Evolutionary conservation across 208 protist genomes (phyloP), one percentile per base, ranked within the genome.

Genomic region (Angomonas deanei): DNA sequence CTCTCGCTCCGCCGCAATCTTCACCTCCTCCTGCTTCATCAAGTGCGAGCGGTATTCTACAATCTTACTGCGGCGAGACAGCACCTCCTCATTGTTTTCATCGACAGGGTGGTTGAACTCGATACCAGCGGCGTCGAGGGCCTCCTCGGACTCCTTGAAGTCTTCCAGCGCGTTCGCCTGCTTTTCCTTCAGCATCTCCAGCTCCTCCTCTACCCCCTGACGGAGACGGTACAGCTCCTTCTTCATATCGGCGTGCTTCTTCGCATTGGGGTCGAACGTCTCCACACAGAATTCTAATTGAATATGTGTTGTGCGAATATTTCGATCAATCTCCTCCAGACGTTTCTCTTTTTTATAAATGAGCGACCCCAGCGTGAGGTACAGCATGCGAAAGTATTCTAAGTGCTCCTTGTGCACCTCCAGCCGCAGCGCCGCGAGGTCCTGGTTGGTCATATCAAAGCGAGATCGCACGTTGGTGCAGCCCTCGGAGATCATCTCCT

Each of bases 371-470:
- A 91, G 72, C 23, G 84, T 91, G 62, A 86, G 83, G 84, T 91
- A 91, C 63, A 91, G 70, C 58, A 81, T 68, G 58, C 80, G 73
- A 74, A 88, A 91, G 33, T 79, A 81, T 72, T 85, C 80, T 28
- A 87, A 71, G 78, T 91, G 78, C 77, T 91, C 84, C 80, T 91
- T 81, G 78, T 91, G 84, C 59, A 87, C 71, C 76, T 85, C 74
- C 58, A 91, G 75, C 27, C 80, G 76, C 50, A 91, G 72, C 49
- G 80, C 80, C 0, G 74, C 32, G 27, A 91, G 75, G 38, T 87
- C 77, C 69, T 91, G 72, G 68, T 76, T 82, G 56, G 78, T 87
- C 71, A 82, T 82, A 74, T 91, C 80, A 70, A 81, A 82, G 34
- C 84, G 80, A n/a, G 84, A 60, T 66, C 86, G 86, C 50, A 91